Conservation (phyloP, 1,284 basidiomycete genomes). For the Fereydounia khargensis region DNA sequence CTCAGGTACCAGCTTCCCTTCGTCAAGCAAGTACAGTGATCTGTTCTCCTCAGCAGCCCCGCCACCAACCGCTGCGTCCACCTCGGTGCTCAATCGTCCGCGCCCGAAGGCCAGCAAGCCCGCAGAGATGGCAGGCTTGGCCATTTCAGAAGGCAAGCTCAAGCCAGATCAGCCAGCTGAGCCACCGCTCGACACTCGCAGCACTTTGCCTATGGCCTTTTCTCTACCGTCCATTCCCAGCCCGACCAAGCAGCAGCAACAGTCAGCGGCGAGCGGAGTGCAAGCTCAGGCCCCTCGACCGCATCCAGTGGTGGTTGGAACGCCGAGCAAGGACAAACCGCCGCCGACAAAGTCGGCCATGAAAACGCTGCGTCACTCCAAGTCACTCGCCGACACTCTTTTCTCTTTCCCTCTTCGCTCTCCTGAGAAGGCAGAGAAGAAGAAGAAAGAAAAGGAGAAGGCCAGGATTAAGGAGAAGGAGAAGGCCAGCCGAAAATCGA, state of each 20-base stretch:
- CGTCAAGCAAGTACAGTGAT: slow-evolving; percentile 1
- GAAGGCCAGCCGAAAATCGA: slow-evolving; percentile 3
- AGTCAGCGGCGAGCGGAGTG: slow-evolving; percentile 1
- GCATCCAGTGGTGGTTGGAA: no score
- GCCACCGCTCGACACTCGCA: slow-evolving; percentile 25
- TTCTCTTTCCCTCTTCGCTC: slow-evolving; percentile 33
- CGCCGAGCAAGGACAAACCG: slow-evolving; percentile 36
- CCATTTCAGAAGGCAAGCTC: slow-evolving; percentile 32
- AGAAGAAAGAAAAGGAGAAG: slow-evolving; percentile 17
- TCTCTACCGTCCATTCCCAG: slow-evolving; percentile 6
- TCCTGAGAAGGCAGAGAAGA: slow-evolving; percentile 27
- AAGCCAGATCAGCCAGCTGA: slow-evolving; percentile 7
- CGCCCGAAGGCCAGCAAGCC: slow-evolving; percentile 18
- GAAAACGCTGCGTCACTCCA: slow-evolving; percentile 17
- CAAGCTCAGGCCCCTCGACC: no score
- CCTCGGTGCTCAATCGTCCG: slow-evolving; percentile 35
- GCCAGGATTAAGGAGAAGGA: slow-evolving; percentile 29
- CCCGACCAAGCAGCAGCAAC: neutral
- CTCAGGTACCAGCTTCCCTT: neutral
- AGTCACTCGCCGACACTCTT: slow-evolving; percentile 50
- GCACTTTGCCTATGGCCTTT: slow-evolving; percentile 21
- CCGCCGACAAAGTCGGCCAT: slow-evolving; percentile 38
- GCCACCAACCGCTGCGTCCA: neutral
- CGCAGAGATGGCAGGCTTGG: slow-evolving; percentile 32
- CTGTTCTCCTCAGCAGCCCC: neutral